Evolutionary conservation across 371 early-diverging fungal species (phyloP), one percentile per base, ranked within the genome.

Genomic region (Rhizopus arrhizus): DNA sequence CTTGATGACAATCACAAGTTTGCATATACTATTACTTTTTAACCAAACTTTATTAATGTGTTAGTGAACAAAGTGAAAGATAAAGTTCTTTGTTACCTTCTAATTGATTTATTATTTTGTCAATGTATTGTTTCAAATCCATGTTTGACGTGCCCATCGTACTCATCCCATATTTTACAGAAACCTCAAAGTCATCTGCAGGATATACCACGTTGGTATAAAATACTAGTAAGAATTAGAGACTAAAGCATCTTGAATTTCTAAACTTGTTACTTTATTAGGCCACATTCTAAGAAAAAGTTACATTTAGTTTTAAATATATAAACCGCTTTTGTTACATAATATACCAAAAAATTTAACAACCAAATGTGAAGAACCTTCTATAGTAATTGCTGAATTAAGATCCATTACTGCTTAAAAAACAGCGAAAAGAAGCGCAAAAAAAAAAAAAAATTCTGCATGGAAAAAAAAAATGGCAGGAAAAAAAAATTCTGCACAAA

Each of bases 121-220:
- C 66, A 56, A 95, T 78, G 61, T 95, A 95, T 10, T 66, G 63
- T 59, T 85, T 80, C 29, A 97, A 73, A 22, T 77, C 81, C n/a
- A 85, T 83, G 66, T 94, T 91, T 29, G 78, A 83, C 0, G 91
- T 84, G 5, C 90, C 83, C 38, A 93, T 74, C 54, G 94, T 79
- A 58, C 86, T 87, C 32, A 95, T 77, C 13, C 93, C 94, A 64
- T 93, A 94, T 64, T 90, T 90, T 61, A 91, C 88, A 35, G 78
- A 79, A 66, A 86, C 72, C 47, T 83, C 85, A 68, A 97, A 97
- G 63, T 93, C 92, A 59, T 94, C 94, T 5, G 87, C 76, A 12
- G 95, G 91, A 62, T 95, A 95, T 65, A 7, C 91, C 95, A 31
- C 97, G 89, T 67, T 95, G 95, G 66, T 86, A 95, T 22, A 95